Conservation (phyloP, 768 basidiomycete genomes). For the Leccinellum albellum region DNA sequence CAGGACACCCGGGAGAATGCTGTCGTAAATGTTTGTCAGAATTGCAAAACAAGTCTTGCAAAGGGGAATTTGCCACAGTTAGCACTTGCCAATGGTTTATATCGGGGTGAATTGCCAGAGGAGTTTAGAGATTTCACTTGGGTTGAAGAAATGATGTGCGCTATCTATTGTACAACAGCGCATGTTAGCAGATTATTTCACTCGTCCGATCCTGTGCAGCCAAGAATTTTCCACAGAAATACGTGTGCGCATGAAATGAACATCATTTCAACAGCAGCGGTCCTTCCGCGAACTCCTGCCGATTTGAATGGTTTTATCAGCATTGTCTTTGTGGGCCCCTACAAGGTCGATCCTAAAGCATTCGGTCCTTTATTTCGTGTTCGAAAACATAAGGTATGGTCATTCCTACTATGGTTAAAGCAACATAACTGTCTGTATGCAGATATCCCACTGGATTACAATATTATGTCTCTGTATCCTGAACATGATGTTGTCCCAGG, state of each 20-base stretch:
- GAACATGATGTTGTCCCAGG: not conserved
- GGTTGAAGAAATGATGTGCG: conserved; percentile 23
- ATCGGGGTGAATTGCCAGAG: not conserved
- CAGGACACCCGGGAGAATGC: too few species aligned
- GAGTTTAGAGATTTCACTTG: not conserved
- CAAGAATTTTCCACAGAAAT: too few species aligned
- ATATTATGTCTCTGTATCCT: not conserved
- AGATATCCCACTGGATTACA: not conserved
- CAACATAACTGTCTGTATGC: not conserved
- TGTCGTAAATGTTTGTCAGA: too few species aligned
- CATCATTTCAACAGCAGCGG: too few species aligned
- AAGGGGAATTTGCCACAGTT: not conserved
- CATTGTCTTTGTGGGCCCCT: too few species aligned
- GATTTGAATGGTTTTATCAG: too few species aligned
- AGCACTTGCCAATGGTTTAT: not conserved
- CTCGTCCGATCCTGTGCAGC: too few species aligned
- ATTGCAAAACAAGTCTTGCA: too few species aligned
- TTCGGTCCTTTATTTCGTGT: not conserved
- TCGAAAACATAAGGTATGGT: not conserved
- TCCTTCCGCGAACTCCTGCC: too few species aligned
- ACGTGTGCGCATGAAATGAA: too few species aligned
- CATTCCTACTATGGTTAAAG: not conserved
- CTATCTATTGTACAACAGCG: conserved; percentile 7
- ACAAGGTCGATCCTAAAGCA: not conserved
- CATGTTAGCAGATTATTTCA: too few species aligned